Base-by-base conservation (phyloP, 257 asterid genomes). In the Gentiana macrophylla region DNA sequence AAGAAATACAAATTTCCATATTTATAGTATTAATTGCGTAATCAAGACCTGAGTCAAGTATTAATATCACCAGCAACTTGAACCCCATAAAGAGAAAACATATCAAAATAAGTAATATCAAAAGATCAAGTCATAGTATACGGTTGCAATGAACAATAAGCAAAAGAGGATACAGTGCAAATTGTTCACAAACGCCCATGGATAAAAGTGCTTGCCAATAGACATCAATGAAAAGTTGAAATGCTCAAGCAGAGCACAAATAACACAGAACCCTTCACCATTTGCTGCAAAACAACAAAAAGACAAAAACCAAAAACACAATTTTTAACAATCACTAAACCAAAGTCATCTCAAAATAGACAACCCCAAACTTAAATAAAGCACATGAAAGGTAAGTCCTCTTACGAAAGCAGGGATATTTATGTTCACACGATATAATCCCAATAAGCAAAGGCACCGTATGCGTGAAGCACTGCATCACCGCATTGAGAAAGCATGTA, bases 391-490 rank as follows among this genome's bases (percentile, higher is more conserved):
- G 12, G 38, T 7, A 49, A n/a, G 1, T 7, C 36, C 2, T 50
- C 92, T 70, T 72, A 87, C 94, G 53, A 34, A 74, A 51, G 55
- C 83, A 78, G 45, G 64, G 60, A 53, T 6, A 8, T 5, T 56
- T 53, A 24, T 79, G 77, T 36, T 53, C 55, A 61, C 61, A 63
- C 1, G 64, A 70, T 48, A 72, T 56, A 58, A 91, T 52, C 38
- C 90, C 82, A 13, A 70, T 72, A 65, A 91, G 80, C 57, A 91
- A 77, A 2, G 94, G 88, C n/a, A 87, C 94, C 0, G 93, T 79
- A 70, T 91, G 87, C 49, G 80, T 72, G 69, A 87, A 81, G 71
- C 96, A 91, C 67, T 91, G 98, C 80, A 91, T 65, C 47, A 91
- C 81, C 1, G 95, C 71, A 54, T 91, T 91, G 50, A 91, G 70